A percentile compares a stretch with the other conserved stretches of the same genome.
These are phyloP conservation scores for Fusarium continuum DNA, from an alignment of 2,329 filamentous ascomycete species.

Conservation along the genomic window DNA sequence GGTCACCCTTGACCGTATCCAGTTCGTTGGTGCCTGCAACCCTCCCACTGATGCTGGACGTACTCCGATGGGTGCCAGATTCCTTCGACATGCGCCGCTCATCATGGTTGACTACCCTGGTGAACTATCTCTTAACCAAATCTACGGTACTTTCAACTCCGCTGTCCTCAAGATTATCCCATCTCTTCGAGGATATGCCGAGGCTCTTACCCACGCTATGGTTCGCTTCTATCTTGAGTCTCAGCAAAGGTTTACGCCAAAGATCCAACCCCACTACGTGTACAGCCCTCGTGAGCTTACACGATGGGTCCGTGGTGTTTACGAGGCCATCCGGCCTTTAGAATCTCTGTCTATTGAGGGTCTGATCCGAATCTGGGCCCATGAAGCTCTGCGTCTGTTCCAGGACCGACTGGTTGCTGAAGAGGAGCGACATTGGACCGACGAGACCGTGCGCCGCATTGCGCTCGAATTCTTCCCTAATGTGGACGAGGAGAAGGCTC, in stretches of 20 bases:
- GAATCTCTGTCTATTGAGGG: conserved; percentile 90
- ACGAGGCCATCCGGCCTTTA: conserved; percentile 93
- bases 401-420: conserved; percentile 96
- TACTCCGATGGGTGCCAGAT: conserved; percentile 91
- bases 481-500: conserved; percentile 88
- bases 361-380: conserved; percentile 95
- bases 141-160: conserved; percentile 98
- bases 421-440: conserved; percentile 94
- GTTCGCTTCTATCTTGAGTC: conserved; percentile 96
- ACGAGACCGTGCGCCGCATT: conserved; percentile 85
- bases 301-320: conserved; percentile 95
- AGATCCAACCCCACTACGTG: conserved; percentile 98
- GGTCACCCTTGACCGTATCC: conserved; percentile 97
- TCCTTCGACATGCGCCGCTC: conserved; percentile 95
- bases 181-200: conserved; percentile 91
- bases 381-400: conserved; percentile 95
- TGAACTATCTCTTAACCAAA: conserved; percentile 92
- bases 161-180: conserved; percentile 97
- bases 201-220: conserved; percentile 95
- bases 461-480: conserved; percentile 93
- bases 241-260: conserved; percentile 91
- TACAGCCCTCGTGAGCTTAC: conserved; percentile 99
- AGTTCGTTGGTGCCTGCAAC: conserved; percentile 99
- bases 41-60: conserved; percentile 96
- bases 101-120: conserved; percentile 99